A percentile compares a stretch with the other conserved stretches of the same genome.
Conservation (phyloP, 805 yeast species). For the Metschnikowia proteae region DNA sequence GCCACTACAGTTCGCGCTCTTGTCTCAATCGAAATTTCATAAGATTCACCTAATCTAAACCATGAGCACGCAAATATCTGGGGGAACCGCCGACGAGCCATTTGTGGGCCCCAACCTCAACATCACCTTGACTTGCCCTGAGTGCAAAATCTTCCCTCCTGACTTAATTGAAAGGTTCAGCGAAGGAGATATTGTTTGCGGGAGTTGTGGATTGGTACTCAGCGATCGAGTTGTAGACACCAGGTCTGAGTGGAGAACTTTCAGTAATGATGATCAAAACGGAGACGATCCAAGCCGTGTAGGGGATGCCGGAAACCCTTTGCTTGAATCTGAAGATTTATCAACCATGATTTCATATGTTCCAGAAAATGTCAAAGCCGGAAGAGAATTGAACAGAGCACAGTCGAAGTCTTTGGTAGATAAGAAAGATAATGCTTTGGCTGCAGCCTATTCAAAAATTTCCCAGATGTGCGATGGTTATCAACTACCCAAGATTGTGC, state of each 20-base stretch:
- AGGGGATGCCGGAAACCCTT: conserved; percentile 93
- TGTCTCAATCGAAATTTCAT: background rate
- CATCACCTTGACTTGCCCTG: conserved; percentile 90
- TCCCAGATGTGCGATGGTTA: conserved; percentile 97
- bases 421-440: conserved; percentile 80
- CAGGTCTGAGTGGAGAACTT: conserved; percentile 98
- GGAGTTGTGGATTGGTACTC: conserved; percentile 89
- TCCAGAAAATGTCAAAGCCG: conserved; percentile 77
- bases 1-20: background rate
- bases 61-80: conserved; percentile 13
- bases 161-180: conserved; percentile 91
- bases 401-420: conserved; percentile 85
- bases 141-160: conserved; percentile 93
- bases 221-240: conserved; percentile 92
- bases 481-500: conserved; percentile 89
- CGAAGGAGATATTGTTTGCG: conserved; percentile 99
- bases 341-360: conserved; percentile 89
- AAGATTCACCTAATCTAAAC: background rate
- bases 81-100: conserved; percentile 23
- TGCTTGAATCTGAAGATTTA: conserved; percentile 85
- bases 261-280: conserved; percentile 95
- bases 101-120: conserved; percentile 75
- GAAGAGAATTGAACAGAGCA: conserved; percentile 87
- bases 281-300: conserved; percentile 99
- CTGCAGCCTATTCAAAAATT: conserved; percentile 84